Evolutionary conservation across 2,329 filamentous ascomycete species (phyloP).

Genomic region (Phaeosphaeria sp.): DNA sequence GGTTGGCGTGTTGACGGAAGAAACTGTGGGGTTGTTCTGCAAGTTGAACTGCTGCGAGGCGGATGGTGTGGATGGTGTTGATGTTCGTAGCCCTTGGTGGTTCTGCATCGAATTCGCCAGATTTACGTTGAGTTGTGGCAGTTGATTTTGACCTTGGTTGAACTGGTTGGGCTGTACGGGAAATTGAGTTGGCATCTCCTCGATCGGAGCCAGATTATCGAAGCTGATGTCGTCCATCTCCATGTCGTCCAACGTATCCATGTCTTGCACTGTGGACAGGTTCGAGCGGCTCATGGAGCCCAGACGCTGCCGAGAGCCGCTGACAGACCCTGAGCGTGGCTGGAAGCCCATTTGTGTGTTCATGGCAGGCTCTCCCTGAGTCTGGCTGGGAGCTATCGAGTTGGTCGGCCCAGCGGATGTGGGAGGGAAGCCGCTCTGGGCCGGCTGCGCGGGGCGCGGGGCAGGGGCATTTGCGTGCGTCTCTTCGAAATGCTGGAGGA

Average conservation of each 20-base stretch:
- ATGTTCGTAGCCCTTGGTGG: constrained; percentile 82
- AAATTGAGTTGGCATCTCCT: constrained; percentile 73
- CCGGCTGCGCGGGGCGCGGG: constrained; percentile 57
- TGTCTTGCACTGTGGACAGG: constrained; percentile 60
- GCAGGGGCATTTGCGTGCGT: constrained; percentile 78
- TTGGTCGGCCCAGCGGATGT: constrained; percentile 33
- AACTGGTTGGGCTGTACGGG: constrained; percentile 59
- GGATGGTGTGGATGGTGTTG: constrained; percentile 85
- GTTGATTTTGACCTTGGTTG: constrained; percentile 60
- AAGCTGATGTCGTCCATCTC: constrained; percentile 96
- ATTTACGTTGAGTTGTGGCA: constrained; percentile 80
- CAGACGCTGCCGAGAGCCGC: constrained; percentile 47
- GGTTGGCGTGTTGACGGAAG: constrained; percentile 94
- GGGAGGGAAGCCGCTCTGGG: constrained; percentile 51
- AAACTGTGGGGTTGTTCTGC: constrained; percentile 94
- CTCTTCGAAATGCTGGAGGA: constrained; percentile 96
- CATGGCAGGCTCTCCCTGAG: constrained; percentile 44
- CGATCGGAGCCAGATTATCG: constrained; percentile 70
- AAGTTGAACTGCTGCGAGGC: constrained; percentile 72
- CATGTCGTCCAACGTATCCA: constrained; percentile 91
- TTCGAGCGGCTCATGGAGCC: constrained; percentile 50
- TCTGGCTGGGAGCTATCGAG: constrained; percentile 55
- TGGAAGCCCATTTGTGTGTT: constrained; percentile 49
- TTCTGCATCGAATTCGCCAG: constrained; percentile 72
- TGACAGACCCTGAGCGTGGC: constrained; percentile 48